These are phyloP conservation scores for Nasturtium officinale DNA, from an alignment of 345 rosid species.

Conservation along the genomic window DNA sequence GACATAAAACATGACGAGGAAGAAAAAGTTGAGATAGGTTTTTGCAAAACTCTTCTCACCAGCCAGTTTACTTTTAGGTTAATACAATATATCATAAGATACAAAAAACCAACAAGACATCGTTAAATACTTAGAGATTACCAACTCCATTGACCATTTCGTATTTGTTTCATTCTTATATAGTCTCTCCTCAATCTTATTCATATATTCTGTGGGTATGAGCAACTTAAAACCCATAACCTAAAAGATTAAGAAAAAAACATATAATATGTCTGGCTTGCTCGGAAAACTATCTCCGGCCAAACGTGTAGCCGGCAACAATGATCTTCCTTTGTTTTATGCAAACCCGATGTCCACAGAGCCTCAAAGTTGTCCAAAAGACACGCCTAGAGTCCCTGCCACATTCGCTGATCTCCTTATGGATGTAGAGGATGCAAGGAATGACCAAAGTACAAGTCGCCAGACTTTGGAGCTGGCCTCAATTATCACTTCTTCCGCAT, in stretches of 20 bases:
- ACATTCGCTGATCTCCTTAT: constrained; percentile 67
- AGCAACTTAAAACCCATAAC: constrained; percentile 20
- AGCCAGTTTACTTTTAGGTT: constrained; percentile 45
- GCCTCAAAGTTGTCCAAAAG: constrained; percentile 47
- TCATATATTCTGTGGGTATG: constrained; percentile 36
- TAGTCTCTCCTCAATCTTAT: constrained; percentile 32
- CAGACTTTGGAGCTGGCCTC: constrained; percentile 51
- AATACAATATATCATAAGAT: constrained; percentile 14
- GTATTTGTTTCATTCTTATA: constrained; percentile 7
- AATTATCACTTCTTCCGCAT: constrained; percentile 41
- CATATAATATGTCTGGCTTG: constrained; percentile 42
- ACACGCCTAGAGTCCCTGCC: constrained; percentile 45
- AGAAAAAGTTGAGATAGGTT: neutral
- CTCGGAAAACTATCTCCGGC: constrained; percentile 41
- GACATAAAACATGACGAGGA: constrained; percentile 5
- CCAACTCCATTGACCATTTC: constrained; percentile 54
- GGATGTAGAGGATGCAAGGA: constrained; percentile 61
- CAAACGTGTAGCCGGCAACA: constrained; percentile 28
- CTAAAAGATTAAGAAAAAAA: neutral
- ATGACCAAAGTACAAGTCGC: constrained; percentile 34
- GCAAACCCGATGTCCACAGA: constrained; percentile 44
- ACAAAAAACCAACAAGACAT: constrained; percentile 25
- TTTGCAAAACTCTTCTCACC: constrained; percentile 56
- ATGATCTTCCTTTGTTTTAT: constrained; percentile 48
- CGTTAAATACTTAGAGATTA: constrained; percentile 57